Percentiles rank a stretch among this genome's conserved stretches.
Conservation (phyloP, 495 filamentous ascomycete genomes). For the Xylaria curta region DNA sequence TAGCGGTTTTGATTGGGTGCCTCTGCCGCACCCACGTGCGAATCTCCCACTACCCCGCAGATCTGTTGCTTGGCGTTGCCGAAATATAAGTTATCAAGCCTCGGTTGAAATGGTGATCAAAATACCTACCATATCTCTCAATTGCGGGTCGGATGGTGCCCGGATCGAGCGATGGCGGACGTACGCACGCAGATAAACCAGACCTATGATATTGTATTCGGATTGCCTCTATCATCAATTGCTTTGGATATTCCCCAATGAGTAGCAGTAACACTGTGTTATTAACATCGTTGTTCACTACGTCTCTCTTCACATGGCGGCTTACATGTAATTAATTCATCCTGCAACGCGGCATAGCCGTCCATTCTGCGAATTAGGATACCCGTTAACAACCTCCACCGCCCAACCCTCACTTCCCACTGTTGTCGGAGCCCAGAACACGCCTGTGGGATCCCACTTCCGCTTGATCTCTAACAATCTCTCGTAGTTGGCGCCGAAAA, state of each 20-base stretch:
- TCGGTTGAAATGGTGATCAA: background rate
- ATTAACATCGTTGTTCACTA: background rate
- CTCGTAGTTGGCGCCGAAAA: slow-evolving; percentile 53
- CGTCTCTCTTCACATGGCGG: background rate
- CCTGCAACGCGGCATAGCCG: slow-evolving; percentile 16
- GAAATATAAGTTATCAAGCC: background rate
- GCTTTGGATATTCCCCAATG: no score
- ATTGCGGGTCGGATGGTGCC: no score
- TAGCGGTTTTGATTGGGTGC: background rate
- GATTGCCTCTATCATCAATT: no score
- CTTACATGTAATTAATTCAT: background rate
- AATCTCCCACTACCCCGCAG: background rate
- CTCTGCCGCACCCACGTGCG: background rate
- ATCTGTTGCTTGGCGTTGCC: background rate
- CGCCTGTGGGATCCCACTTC: slow-evolving; percentile 52
- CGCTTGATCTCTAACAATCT: slow-evolving; percentile 54
- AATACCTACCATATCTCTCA: no score
- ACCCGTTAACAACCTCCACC: slow-evolving; percentile 31
- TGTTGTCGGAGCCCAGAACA: slow-evolving; percentile 45
- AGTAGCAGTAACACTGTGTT: background rate
- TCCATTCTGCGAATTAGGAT: slow-evolving; percentile 37
- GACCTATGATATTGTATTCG: no score
- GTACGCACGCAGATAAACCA: no score
- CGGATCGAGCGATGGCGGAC: no score
- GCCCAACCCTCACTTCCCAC: slow-evolving; percentile 20